Conservation (phyloP, 495 filamentous ascomycete species). For the Aspergillus ostianus region DNA sequence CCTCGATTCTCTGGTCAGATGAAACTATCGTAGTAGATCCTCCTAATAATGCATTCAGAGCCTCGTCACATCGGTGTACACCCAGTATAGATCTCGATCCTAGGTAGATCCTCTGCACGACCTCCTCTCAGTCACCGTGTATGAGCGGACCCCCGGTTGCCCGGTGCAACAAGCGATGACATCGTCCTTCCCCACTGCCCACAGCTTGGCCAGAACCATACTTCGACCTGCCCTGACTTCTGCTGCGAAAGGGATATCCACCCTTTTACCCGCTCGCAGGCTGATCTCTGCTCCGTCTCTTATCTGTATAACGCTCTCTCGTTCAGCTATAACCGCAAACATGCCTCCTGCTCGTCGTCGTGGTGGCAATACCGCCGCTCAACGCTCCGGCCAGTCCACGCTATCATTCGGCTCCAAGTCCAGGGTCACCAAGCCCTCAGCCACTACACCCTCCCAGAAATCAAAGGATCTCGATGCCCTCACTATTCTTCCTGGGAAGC, state of each 20-base stretch:
- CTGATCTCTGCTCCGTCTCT: not conserved
- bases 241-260: not conserved
- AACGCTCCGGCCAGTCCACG: constrained; percentile 57
- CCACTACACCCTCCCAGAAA: constrained; percentile 48
- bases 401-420: constrained; percentile 69
- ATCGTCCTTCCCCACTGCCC: not conserved
- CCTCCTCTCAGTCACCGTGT: too few species aligned
- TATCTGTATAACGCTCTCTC: not conserved
- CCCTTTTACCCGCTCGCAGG: not conserved
- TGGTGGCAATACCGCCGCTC: constrained; percentile 41
- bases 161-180: not conserved
- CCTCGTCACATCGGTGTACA: too few species aligned
- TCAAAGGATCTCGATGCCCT: constrained; percentile 43
- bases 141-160: not conserved
- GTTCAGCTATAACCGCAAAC: constrained; percentile 10
- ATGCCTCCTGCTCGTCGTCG: constrained; percentile 72
- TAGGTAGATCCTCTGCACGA: too few species aligned
- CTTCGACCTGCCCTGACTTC: not conserved
- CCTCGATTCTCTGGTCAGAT: too few species aligned
- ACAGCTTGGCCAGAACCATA: not conserved
- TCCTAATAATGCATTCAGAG: too few species aligned
- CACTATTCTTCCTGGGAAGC: constrained; percentile 34
- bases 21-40: too few species aligned
- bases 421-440: constrained; percentile 70
- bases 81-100: too few species aligned